phyloP scores from a whole-genome alignment of 305 asterid species.

The Solanum hybrid region DNA sequence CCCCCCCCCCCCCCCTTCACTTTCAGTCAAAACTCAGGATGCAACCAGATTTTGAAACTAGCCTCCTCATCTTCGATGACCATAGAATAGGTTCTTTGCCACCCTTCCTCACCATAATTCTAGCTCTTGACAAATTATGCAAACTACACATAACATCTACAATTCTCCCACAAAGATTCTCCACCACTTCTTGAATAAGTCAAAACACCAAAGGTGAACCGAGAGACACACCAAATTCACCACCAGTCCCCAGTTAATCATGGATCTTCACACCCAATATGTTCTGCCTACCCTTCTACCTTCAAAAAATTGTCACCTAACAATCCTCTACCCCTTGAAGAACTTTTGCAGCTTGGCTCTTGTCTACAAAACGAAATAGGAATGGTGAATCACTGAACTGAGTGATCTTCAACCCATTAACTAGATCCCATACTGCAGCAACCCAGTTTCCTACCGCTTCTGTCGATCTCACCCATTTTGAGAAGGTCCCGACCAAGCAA shows the following conservation, averaged over 20 bases:
- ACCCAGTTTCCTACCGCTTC: neutral
- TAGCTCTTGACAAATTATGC: neutral
- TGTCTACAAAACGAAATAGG: neutral
- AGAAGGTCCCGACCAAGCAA: neutral
- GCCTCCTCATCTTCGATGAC: neutral
- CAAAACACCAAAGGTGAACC: neutral
- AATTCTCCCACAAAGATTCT: neutral
- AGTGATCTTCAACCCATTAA: neutral
- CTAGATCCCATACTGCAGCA: neutral
- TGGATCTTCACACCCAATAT: neutral
- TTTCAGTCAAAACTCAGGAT: neutral
- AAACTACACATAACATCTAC: neutral
- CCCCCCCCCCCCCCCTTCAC: neutral
- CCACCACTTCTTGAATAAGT: neutral
- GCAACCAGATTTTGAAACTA: neutral
- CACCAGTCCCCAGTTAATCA: neutral
- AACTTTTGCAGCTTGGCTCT: neutral
- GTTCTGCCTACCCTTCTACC: neutral
- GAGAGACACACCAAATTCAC: neutral
- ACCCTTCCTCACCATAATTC: neutral
- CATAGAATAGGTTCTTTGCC: neutral
- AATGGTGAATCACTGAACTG: neutral
- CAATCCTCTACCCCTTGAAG: neutral
- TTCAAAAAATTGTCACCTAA: neutral
- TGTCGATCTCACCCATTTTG: neutral